Conservation (phyloP, 148 eudicot species). For the Arctostaphylos glauca region DNA sequence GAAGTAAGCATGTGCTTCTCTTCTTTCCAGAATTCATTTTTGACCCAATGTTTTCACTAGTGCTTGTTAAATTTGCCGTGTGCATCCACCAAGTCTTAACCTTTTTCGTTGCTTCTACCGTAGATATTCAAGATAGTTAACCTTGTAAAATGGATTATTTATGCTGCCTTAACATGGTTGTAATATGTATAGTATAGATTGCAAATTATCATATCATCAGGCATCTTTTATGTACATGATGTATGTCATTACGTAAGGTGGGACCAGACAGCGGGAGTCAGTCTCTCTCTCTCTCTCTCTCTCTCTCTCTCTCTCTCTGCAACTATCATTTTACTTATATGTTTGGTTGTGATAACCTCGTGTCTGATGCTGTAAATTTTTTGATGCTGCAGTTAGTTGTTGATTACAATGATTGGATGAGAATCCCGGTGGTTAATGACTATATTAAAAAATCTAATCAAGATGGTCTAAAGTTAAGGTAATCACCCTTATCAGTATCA, state of each 20-base stretch:
- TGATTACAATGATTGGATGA: conserved; percentile 75
- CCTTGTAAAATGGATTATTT: neutral
- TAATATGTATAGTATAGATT: neutral
- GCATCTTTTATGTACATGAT: neutral
- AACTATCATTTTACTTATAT: neutral
- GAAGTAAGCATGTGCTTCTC: conserved; percentile 46
- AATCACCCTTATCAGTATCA: neutral
- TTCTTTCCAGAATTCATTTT: neutral
- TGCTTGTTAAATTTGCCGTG: neutral
- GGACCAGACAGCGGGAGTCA: neutral
- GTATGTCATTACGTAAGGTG: neutral
- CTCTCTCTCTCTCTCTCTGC: conserved; percentile 5
- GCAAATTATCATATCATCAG: neutral
- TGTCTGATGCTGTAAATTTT: conserved; percentile 15
- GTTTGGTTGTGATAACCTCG: neutral
- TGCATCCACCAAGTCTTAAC: neutral
- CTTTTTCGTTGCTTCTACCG: neutral
- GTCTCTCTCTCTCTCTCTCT: neutral
- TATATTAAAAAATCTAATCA: conserved; percentile 29
- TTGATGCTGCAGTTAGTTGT: conserved; percentile 58
- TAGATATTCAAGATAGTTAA: neutral
- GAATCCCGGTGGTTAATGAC: conserved; percentile 57
- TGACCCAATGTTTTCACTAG: neutral
- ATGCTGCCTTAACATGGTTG: neutral
- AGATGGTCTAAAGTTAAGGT: conserved; percentile 50